Base-by-base conservation (phyloP, 768 basidiomycete genomes). In the Rhizopogon vinicolor region DNA sequence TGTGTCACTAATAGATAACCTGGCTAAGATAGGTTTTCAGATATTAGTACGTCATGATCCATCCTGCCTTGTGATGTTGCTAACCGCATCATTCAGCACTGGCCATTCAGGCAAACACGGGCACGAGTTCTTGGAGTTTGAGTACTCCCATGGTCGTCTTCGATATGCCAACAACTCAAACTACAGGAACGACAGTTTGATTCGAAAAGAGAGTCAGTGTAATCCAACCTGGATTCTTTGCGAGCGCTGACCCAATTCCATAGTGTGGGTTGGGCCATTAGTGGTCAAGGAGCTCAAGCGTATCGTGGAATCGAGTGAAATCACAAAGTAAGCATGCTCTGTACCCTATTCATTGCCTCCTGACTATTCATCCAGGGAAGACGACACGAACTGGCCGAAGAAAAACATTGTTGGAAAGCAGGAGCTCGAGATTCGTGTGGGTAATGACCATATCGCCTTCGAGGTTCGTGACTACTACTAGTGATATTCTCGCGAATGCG, bases 91-190 rank as follows among this genome's bases (percentile, higher is more conserved):
- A 7, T 57, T 18, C 42, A 60, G 60, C 55, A 96, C 95, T 31
- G 96, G 97, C n/a, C 96, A 99, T 72, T 95, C 93, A 65, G 96
- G 96, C 58, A 94, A 94, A 70, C 94, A 96, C 65, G 95, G 93
- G 19, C 94, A 97, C 74, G 94, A 97, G 71, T 98, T 98, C 71
- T 80, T 99, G 44, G 96, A 99, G 70, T 99, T 98, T 65, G 96
- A 98, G 72, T 98, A 98, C 75, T 89, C 92, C 13, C 91, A 95
- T 76, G 96, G 96, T 40, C 87, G 96, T 61, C 81, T 98, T 53
- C 84, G 97, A 62, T 99, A 98, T 70, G 97, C 97, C 58, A 96
- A 98, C 78, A 98, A 98, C 78, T 98, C 96, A 9, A 99, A 99
- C 74, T 99, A 99, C 75, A 78, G 97, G 33, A 98, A 98, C 64